Conservation (phyloP, 2,329 filamentous ascomycete species). For the Ophiostoma pallidulum region DNA sequence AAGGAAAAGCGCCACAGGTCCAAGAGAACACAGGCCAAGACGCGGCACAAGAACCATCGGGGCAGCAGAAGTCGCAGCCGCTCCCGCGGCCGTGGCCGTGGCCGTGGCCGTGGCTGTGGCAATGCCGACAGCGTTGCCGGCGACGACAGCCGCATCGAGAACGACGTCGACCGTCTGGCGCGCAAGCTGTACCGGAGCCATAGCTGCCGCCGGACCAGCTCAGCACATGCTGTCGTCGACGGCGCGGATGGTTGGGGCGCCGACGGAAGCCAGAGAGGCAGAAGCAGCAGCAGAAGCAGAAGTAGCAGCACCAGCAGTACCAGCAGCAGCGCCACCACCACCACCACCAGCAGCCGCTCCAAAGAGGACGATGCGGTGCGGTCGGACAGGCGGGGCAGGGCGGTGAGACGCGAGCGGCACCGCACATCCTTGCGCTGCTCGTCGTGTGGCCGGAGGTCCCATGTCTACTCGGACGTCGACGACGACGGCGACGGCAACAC, state of each 20-base stretch:
- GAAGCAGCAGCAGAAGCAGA: background rate
- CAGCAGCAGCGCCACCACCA: background rate
- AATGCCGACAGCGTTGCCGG: background rate
- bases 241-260: background rate
- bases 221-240: background rate
- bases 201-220: background rate
- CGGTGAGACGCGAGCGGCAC: constrained; percentile 2
- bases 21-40: background rate
- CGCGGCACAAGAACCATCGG: background rate
- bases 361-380: too few relatives aligned
- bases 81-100: too few relatives aligned
- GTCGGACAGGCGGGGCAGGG: background rate
- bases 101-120: background rate
- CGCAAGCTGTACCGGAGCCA: constrained; percentile 1
- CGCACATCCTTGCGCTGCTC: constrained; percentile 5
- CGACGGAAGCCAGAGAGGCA: background rate
- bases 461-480: constrained; percentile 3
- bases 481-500: constrained; percentile 7
- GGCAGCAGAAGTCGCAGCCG: background rate
- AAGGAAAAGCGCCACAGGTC: background rate
- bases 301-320: background rate
- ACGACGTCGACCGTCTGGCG: constrained; percentile 3
- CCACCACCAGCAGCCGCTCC: too few relatives aligned
- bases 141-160: background rate
- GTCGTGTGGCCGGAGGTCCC: constrained; percentile 7